A percentile compares a stretch with the other conserved stretches of the same genome.
Evolutionary conservation across 2,329 filamentous ascomycete species (phyloP).

Genomic region (Arthrinium phaeospermum): DNA sequence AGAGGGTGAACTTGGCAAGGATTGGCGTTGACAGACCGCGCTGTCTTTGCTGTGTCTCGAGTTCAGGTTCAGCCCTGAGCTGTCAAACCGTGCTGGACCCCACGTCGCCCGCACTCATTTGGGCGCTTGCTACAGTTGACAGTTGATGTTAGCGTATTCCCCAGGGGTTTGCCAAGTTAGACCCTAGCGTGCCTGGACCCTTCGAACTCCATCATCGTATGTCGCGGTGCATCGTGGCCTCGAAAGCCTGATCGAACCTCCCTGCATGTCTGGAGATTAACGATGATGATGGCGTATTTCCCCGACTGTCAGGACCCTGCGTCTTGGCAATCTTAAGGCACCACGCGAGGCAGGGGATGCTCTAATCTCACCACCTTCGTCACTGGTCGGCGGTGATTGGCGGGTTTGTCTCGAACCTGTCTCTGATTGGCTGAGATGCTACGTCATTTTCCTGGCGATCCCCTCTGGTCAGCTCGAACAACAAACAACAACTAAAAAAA

Average conservation of each 20-base stretch:
- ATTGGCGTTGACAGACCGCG: background rate
- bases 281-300: background rate
- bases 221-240: background rate
- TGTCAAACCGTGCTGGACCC: background rate
- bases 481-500: slow-evolving; percentile 20
- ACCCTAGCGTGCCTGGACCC: background rate
- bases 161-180: slow-evolving; percentile 9
- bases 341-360: background rate
- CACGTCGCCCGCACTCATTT: background rate
- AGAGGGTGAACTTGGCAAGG: background rate
- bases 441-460: slow-evolving; percentile 23
- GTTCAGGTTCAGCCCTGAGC: background rate
- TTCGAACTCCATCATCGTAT: background rate
- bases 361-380: background rate
- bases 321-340: background rate
- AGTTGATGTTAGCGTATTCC: background rate
- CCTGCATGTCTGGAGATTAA: background rate
- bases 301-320: background rate
- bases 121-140: background rate
- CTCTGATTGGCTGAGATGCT: slow-evolving; percentile 21
- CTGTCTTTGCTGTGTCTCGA: background rate
- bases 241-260: background rate
- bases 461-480: background rate
- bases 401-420: slow-evolving; percentile 5
- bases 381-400: slow-evolving; percentile 23